Percentiles rank a stretch among this genome's conserved stretches.
Conservation (phyloP, 179 eudicot genomes). For the Corrigiola litoralis region DNA sequence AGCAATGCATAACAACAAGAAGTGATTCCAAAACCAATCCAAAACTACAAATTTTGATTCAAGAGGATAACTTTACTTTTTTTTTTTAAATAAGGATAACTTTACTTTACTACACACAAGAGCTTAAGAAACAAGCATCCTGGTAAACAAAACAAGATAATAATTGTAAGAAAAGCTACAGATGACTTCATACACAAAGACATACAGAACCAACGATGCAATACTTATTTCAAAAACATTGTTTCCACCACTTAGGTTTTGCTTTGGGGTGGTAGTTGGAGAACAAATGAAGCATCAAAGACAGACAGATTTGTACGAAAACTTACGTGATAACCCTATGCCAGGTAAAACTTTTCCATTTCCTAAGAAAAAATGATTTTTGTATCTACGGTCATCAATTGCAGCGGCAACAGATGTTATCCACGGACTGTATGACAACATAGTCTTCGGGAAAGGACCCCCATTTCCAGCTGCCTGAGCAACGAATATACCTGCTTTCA, state of each 20-base stretch:
- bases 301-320: neutral
- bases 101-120: neutral
- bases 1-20: too few species aligned
- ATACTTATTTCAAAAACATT: neutral
- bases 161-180: too few species aligned
- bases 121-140: neutral
- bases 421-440: slow-evolving; percentile 93
- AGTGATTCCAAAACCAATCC: too few species aligned
- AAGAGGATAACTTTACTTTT: too few species aligned
- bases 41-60: too few species aligned
- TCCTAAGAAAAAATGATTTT: slow-evolving; percentile 72
- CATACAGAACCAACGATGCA: too few species aligned
- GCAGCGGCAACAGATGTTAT: slow-evolving; percentile 91
- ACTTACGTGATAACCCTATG: slow-evolving; percentile 79
- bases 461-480: slow-evolving; percentile 97
- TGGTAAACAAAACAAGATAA: neutral
- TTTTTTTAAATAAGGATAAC: too few species aligned
- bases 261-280: neutral
- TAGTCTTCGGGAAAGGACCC: slow-evolving; percentile 81
- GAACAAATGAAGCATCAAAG: neutral
- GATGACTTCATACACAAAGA: too few species aligned
- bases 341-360: slow-evolving; percentile 71
- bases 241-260: neutral
- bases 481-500: slow-evolving; percentile 87
- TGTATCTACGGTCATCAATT: slow-evolving; percentile 82